These are phyloP conservation scores for Metahyphopichia silvanorum DNA, from an alignment of 805 yeast species.

Conservation along the genomic window DNA sequence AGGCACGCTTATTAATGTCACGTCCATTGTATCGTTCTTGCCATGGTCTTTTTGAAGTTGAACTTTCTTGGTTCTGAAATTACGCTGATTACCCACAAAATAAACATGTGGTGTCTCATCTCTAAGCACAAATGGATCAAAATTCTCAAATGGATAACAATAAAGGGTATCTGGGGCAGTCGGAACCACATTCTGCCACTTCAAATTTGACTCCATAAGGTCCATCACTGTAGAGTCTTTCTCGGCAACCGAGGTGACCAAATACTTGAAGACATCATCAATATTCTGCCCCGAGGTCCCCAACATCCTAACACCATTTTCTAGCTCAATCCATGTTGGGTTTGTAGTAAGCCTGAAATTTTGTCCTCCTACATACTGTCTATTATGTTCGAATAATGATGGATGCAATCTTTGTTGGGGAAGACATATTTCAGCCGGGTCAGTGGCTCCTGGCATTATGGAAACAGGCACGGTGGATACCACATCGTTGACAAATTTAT, in stretches of 20 bases:
- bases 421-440: slow-evolving; percentile 78
- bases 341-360: slow-evolving; percentile 43
- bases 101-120: slow-evolving; percentile 81
- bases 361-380: slow-evolving; percentile 38
- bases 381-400: slow-evolving; percentile 57
- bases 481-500: slow-evolving; percentile 54
- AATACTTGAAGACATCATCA: slow-evolving; percentile 70
- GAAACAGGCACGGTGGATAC: slow-evolving; percentile 63
- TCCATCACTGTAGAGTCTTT: slow-evolving; percentile 25
- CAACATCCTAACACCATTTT: slow-evolving; percentile 52
- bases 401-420: slow-evolving; percentile 92
- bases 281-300: slow-evolving; percentile 87
- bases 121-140: slow-evolving; percentile 75
- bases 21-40: slow-evolving; percentile 14
- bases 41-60: slow-evolving; percentile 26
- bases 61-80: slow-evolving; percentile 46
- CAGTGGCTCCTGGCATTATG: slow-evolving; percentile 80
- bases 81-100: slow-evolving; percentile 80
- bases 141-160: slow-evolving; percentile 75
- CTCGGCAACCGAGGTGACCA: slow-evolving; percentile 33
- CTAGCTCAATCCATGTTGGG: slow-evolving; percentile 66
- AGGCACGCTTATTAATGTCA: slow-evolving; percentile 67
- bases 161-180: slow-evolving; percentile 95
- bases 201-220: slow-evolving; percentile 59
- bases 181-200: slow-evolving; percentile 87